phyloP scores from a whole-genome alignment of 2,329 filamentous ascomycete genomes.

The Cytospora chrysosperma region DNA sequence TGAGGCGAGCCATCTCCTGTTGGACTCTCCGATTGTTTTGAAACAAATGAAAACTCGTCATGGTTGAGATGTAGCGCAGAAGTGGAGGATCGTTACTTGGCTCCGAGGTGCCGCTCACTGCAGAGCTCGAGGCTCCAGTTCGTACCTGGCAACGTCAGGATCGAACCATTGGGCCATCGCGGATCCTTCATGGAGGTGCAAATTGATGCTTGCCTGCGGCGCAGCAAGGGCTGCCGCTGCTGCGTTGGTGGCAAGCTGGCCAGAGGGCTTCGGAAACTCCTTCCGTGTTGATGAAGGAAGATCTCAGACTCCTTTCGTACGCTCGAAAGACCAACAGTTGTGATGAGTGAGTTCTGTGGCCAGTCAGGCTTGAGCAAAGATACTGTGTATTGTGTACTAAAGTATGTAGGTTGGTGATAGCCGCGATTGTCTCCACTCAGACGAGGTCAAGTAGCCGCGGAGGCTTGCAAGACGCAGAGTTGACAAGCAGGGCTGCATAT shows the following conservation, averaged over 20 bases:
- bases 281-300: neutral
- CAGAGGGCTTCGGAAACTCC: neutral
- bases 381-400: too few species aligned
- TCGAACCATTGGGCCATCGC: constrained; percentile 6
- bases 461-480: neutral
- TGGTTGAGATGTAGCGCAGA: neutral
- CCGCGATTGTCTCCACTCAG: neutral
- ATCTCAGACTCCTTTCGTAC: neutral
- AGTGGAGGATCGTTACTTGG: neutral
- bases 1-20: constrained; percentile 1
- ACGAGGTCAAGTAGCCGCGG: neutral
- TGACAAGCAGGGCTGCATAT: too few species aligned
- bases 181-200: constrained; percentile 8
- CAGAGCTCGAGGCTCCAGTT: neutral
- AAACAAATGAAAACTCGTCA: neutral
- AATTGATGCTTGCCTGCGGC: constrained; percentile 9
- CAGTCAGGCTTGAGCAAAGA: neutral
- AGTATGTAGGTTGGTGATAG: neutral
- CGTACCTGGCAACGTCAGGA: constrained; percentile 1
- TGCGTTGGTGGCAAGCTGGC: neutral
- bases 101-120: neutral
- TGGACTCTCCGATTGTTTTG: neutral
- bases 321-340: neutral
- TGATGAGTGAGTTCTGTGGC: neutral
- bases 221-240: constrained; percentile 5